Conservation (phyloP, 371 early-diverging fungal genomes). For the Batkoa obscura region DNA sequence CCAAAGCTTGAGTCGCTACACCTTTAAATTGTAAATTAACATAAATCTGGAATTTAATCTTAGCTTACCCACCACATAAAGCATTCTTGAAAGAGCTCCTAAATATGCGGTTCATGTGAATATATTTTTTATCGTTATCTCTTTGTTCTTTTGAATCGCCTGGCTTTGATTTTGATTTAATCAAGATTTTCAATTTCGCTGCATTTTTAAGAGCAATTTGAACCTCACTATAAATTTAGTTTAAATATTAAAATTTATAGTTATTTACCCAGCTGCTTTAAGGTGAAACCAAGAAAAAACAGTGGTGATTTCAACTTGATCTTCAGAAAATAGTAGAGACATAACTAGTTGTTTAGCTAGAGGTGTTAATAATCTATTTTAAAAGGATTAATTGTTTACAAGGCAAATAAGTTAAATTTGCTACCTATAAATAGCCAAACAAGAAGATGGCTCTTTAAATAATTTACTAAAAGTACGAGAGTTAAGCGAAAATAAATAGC, state of each 20-base stretch:
- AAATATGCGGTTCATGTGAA: too few relatives aligned
- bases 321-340: conserved; percentile 60
- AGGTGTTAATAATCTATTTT: conserved; percentile 49
- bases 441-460: conserved; percentile 78
- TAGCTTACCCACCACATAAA: too few relatives aligned
- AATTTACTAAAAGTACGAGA: conserved; percentile 40
- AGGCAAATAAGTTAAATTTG: not conserved
- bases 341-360: conserved; percentile 78
- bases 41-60: too few relatives aligned
- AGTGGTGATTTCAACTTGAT: conserved; percentile 33
- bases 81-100: too few relatives aligned
- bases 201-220: conserved; percentile 38
- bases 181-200: conserved; percentile 34
- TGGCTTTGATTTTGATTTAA: too few relatives aligned
- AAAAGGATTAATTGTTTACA: not conserved
- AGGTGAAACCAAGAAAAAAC: conserved; percentile 45
- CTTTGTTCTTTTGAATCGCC: too few relatives aligned
- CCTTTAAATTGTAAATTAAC: too few relatives aligned
- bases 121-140: too few relatives aligned
- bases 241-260: not conserved
- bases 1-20: too few relatives aligned
- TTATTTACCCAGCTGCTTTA: conserved; percentile 25
- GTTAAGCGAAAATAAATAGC: not conserved
- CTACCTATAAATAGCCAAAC: conserved; percentile 73
- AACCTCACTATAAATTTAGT: conserved; percentile 20